These are phyloP conservation scores for Alternaria consortialis DNA, from an alignment of 2,329 filamentous ascomycete species.

Conservation along the genomic window DNA sequence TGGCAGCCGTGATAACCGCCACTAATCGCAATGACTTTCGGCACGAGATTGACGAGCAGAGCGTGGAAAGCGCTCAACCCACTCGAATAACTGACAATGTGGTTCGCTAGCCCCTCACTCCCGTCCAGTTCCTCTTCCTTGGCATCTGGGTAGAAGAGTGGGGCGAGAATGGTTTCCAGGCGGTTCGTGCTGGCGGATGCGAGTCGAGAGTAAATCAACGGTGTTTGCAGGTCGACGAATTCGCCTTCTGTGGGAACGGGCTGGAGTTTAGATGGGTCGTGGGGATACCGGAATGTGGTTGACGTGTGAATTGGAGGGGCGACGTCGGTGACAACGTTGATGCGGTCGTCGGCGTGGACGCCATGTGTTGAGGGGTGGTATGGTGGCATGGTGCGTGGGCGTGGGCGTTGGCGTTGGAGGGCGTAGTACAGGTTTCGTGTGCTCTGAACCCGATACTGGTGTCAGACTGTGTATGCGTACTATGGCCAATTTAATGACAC, in stretches of 20 bases:
- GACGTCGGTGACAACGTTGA: conserved; percentile 79
- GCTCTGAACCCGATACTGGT: neutral
- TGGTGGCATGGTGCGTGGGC: conserved; percentile 7
- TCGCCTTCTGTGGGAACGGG: conserved; percentile 58
- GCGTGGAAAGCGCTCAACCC: conserved; percentile 91
- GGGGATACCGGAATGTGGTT: conserved; percentile 86
- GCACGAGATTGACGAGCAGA: conserved; percentile 83
- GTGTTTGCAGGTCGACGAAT: conserved; percentile 38
- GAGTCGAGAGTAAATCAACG: conserved; percentile 79
- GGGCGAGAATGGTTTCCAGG: conserved; percentile 81
- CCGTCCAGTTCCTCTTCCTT: conserved; percentile 22
- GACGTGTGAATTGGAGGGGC: conserved; percentile 90
- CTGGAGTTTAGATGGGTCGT: conserved; percentile 72
- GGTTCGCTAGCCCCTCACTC: conserved; percentile 47
- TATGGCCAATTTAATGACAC: neutral
- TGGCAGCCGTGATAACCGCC: conserved; percentile 94
- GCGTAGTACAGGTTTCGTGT: too few relatives aligned
- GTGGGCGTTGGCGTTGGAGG: too few relatives aligned
- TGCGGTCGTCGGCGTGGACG: conserved; percentile 82
- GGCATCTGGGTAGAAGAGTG: conserved; percentile 68
- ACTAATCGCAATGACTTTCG: conserved; percentile 81
- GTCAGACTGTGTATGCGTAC: neutral
- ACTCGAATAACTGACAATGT: conserved; percentile 79
- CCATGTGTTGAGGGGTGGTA: conserved; percentile 71
- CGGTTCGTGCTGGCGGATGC: conserved; percentile 81